Evolutionary conservation across 768 basidiomycete genomes (phyloP).

Genomic region (Termitomyces sp.): DNA sequence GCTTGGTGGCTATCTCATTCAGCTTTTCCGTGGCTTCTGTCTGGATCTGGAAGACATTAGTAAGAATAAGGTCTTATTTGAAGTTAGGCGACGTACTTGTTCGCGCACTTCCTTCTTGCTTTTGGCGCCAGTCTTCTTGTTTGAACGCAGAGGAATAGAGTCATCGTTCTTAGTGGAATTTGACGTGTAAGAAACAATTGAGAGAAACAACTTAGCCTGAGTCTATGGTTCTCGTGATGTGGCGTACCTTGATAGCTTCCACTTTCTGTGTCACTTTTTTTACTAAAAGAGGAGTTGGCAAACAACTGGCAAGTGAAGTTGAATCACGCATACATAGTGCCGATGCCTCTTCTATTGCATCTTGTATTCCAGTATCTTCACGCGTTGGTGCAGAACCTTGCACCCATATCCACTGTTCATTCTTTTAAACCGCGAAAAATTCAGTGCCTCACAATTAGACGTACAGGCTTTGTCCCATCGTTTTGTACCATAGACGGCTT

Average conservation of each 20-base stretch:
- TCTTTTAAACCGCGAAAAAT: not conserved
- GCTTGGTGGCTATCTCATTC: slow-evolving; percentile 52
- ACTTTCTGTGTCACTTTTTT: slow-evolving; percentile 53
- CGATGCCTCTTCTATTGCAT: slow-evolving; percentile 45
- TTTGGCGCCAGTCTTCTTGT: slow-evolving; percentile 67
- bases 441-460: slow-evolving; percentile 14
- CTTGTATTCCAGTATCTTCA: slow-evolving; percentile 17
- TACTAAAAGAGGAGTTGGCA: slow-evolving; percentile 34
- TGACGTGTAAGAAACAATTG: no score
- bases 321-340: slow-evolving; percentile 32
- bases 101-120: slow-evolving; percentile 78
- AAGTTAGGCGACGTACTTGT: slow-evolving; percentile 37
- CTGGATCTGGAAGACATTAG: slow-evolving; percentile 43
- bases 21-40: slow-evolving; percentile 53
- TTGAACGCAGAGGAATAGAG: slow-evolving; percentile 63
- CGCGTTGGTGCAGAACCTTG: slow-evolving; percentile 20
- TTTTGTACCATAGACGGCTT: slow-evolving; percentile 78
- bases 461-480: slow-evolving; percentile 71
- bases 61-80: not conserved
- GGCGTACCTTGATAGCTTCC: slow-evolving; percentile 55
- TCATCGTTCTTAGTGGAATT: slow-evolving; percentile 47
- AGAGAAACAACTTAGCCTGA: not conserved
- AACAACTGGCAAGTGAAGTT: not conserved
- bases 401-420: slow-evolving; percentile 67
- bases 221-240: not conserved